Base-by-base conservation (phyloP, 768 basidiomycete species). In the Boletales sp. region DNA sequence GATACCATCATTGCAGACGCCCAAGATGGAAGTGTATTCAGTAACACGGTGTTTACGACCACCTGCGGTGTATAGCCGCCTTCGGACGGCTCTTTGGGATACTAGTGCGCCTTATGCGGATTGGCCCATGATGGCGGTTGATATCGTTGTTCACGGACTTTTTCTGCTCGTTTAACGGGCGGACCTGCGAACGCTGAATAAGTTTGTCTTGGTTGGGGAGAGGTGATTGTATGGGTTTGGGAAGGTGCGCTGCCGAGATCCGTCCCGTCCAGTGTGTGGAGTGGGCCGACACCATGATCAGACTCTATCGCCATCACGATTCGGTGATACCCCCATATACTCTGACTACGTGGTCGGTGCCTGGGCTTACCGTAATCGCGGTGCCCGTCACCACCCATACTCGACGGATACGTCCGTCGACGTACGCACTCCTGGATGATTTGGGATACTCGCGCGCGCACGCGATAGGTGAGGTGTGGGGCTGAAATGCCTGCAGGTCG, bases 1-100 rank as follows among this genome's bases (percentile, higher is more conserved):
- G 94, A 99, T 56, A 93, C 84, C 30, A 90, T 99, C 50, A 92
- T 97, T 52, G 83, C 89, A 47, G 95, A 95, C 61, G 95, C 95
- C 2, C 93, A 97, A 69, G 95, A 97, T 58, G 95, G 95, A 36
- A 86, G 83, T 13, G 94, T 94, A 2, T 94, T 82, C 72, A 94
- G 90, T 74, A 91, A 91, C 51, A 90, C 89, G 41, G 94, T 94
- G 76, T 94, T 90, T 69, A 86, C 86, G 86, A 35, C 14, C 32
- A 21, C 32, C 32, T 12, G 32, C 7, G 8, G 1, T 11, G 13
- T 34, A 11, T 11, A 34, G 32, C 14, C 32, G 32, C 15, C 15
- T 13, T 35, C 34, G 34, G 13, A 35, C 15, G 34, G 34, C 14
- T 35, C 34, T 35, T 35, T 35, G 34, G 34, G 34, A 35, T 8